phyloP scores from a whole-genome alignment of 2,329 filamentous ascomycete genomes.

The Drechslerella coelobrocha region DNA sequence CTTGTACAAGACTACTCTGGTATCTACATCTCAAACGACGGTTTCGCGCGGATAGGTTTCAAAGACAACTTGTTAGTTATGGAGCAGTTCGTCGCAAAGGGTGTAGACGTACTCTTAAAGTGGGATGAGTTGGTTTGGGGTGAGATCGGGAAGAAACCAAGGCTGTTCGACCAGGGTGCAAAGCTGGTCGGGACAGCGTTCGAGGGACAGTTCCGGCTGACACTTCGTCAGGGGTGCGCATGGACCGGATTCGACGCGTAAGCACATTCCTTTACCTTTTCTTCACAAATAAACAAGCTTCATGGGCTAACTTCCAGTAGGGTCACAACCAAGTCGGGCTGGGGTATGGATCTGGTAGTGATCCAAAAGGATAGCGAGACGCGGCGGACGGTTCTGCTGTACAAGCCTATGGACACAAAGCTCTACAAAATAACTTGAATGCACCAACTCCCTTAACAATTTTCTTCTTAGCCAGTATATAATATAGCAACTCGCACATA shows the following conservation, averaged over 20 bases:
- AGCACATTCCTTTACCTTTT: background rate
- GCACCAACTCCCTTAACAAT: background rate
- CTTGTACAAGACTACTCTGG: slow-evolving; percentile 25
- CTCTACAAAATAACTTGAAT: slow-evolving; percentile 16
- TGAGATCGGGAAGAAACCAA: slow-evolving; percentile 4
- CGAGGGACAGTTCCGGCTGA: slow-evolving; percentile 21
- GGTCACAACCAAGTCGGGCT: slow-evolving; percentile 28
- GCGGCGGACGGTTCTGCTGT: slow-evolving; percentile 17
- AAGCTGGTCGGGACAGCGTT: slow-evolving; percentile 28
- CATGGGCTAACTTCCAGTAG: slow-evolving; percentile 6
- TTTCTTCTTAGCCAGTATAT: background rate
- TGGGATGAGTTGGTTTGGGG: slow-evolving; percentile 28
- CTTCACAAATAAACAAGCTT: background rate
- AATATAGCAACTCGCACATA: too few relatives aligned
- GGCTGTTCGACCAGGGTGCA: slow-evolving; percentile 16
- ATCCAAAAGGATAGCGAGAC: slow-evolving; percentile 17
- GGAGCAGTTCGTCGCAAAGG: slow-evolving; percentile 17
- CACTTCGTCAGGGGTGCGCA: slow-evolving; percentile 12
- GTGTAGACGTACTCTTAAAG: slow-evolving; percentile 28
- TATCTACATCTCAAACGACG: slow-evolving; percentile 27
- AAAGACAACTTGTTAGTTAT: slow-evolving; percentile 26
- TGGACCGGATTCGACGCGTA: slow-evolving; percentile 39
- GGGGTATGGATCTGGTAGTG: slow-evolving; percentile 33
- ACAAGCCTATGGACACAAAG: slow-evolving; percentile 25
- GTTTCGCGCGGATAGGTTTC: slow-evolving; percentile 25